Conservation (phyloP, 2,329 filamentous ascomycete genomes). For the Coniochaeta sp. region DNA sequence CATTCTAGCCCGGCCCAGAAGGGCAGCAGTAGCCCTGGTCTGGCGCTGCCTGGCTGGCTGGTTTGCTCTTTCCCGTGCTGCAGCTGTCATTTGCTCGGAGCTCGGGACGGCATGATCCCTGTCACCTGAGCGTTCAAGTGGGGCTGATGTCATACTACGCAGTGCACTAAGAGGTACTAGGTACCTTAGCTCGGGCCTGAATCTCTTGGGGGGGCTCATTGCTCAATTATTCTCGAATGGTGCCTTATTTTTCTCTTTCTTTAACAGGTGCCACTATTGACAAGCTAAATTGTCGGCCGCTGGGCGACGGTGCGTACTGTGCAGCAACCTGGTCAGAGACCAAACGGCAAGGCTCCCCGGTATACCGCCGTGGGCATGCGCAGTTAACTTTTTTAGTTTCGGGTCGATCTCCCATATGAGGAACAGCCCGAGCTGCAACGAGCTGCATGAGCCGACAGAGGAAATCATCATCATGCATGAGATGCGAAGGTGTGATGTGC, state of each 20-base stretch:
- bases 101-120: not conserved
- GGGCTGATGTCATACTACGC: not conserved
- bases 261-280: not conserved
- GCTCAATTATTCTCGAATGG: too few relatives aligned
- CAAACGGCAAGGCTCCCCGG: not conserved
- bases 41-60: not conserved
- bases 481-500: not conserved
- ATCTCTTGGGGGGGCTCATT: too few relatives aligned
- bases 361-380: not conserved
- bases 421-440: not conserved
- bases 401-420: slow-evolving; percentile 2
- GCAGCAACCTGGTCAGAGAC: too few relatives aligned
- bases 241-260: not conserved
- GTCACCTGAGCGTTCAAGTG: not conserved
- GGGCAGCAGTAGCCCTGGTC: not conserved
- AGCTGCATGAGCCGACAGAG: not conserved
- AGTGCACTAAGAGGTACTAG: too few relatives aligned
- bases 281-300: not conserved
- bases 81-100: not conserved
- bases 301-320: not conserved
- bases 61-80: not conserved
- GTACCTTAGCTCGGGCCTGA: too few relatives aligned
- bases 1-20: not conserved
- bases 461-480: not conserved
- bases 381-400: not conserved